Evolutionary conservation across 257 asterid genomes (phyloP).

Genomic region (Jacaranda mimosifolia): DNA sequence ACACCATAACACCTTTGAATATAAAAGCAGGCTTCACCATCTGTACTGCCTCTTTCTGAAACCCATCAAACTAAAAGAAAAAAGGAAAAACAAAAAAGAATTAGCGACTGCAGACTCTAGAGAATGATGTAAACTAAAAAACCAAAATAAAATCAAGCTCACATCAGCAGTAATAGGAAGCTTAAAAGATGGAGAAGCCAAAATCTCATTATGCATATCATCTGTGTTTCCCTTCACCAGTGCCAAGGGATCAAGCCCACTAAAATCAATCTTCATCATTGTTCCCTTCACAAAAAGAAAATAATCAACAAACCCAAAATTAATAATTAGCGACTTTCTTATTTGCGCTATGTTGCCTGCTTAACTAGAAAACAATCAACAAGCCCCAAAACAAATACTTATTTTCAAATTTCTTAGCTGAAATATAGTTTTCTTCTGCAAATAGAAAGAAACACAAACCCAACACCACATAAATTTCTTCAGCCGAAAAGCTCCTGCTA

Average conservation of each 20-base stretch:
- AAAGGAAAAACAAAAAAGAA: conserved; percentile 5
- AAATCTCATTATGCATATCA: conserved; percentile 57
- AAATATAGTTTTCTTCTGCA: conserved; percentile 5
- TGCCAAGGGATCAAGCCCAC: conserved; percentile 73
- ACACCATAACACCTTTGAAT: conserved; percentile 95
- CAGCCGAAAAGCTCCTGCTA: neutral
- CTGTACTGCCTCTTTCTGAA: conserved; percentile 89
- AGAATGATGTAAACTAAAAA: too few relatives aligned
- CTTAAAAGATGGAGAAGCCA: conserved; percentile 61
- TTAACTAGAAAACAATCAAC: neutral
- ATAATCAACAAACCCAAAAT: conserved; percentile 13
- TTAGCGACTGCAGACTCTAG: too few relatives aligned
- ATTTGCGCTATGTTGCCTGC: neutral
- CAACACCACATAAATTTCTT: neutral
- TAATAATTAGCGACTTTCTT: neutral
- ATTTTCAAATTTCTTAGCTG: neutral
- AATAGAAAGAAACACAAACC: neutral
- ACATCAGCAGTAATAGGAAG: conserved; percentile 75
- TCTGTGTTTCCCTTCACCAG: conserved; percentile 52
- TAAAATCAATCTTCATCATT: conserved; percentile 80
- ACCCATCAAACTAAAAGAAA: conserved; percentile 96
- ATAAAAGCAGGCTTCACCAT: conserved; percentile 99
- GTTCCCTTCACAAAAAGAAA: conserved; percentile 37
- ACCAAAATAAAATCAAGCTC: conserved; percentile 38
- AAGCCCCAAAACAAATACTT: neutral